Evolutionary conservation across 352 stramenopile species (phyloP).

Genomic region (Pilasporangium apinafurcum): DNA sequence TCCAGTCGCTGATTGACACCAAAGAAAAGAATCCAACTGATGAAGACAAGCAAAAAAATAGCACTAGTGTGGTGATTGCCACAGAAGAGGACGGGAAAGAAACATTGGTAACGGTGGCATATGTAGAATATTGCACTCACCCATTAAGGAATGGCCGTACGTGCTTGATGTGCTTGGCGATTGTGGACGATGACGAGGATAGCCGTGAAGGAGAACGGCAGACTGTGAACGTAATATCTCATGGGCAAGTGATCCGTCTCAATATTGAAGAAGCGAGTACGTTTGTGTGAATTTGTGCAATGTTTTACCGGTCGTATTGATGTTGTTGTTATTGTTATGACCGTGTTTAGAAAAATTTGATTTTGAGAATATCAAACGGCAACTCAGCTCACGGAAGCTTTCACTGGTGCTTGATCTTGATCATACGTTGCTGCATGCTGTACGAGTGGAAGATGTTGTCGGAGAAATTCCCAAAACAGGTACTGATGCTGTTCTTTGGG

Average conservation of each 20-base stretch:
- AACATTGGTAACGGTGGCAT: conserved; percentile 24
- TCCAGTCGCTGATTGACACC: conserved; percentile 1
- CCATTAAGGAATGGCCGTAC: conserved; percentile 63
- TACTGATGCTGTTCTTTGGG: conserved; percentile 7
- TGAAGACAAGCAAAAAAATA: conserved; percentile 1
- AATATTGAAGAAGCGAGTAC: conserved; percentile 96
- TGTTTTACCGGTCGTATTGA: conserved; percentile 2
- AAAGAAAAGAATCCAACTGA: conserved; percentile 8
- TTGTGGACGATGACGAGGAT: conserved; percentile 65
- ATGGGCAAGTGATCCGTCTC: conserved; percentile 89
- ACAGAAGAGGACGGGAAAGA: conserved; percentile 2
- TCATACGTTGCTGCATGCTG: conserved; percentile 95
- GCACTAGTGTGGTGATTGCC: too few relatives aligned
- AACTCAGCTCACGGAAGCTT: conserved; percentile 88
- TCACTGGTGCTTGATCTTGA: conserved; percentile 96
- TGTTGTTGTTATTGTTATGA: conserved; percentile 6
- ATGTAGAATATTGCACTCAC: conserved; percentile 79
- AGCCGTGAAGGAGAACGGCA: conserved; percentile 40
- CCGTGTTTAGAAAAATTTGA: conserved; percentile 75
- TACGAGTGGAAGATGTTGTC: conserved; percentile 65
- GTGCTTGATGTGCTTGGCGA: conserved; percentile 74
- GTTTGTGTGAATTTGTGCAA: conserved; percentile 69
- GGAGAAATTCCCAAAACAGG: conserved; percentile 48
- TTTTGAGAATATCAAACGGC: conserved; percentile 76
- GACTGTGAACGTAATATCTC: conserved; percentile 75